Base-by-base conservation (phyloP, 73 alveolate genomes). In the Paramecium caudatum region DNA sequence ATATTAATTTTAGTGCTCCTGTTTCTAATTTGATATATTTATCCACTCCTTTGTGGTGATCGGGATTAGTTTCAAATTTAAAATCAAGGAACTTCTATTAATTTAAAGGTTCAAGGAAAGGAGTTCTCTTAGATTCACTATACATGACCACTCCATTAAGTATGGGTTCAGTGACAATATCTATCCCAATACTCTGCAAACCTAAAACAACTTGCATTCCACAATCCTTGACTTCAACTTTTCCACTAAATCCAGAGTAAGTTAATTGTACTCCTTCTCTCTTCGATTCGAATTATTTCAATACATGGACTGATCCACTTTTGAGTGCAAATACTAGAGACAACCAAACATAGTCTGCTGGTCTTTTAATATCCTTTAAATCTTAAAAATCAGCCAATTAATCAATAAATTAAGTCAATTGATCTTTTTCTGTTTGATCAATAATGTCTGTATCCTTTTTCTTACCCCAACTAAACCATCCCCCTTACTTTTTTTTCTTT, bases 391-490 rank as follows among this genome's bases (percentile, higher is more conserved):
- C 78, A 0, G 82, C 82, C 36, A 82, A 47, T 16, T 84, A 8
- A 16, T 48, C 70, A 37, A 86, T 62, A 55, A 86, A 23, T 4
- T n/a, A 15, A 10, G 3, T 0, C 12, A 62, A 45, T 37, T 63
- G 37, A 23, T 86, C 93, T 27, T 86, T 33, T 13, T 86, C 93
- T 37, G 39, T 13, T 61, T 62, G 61, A 10, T 21, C 70, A 23
- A 50, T n/a, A 16, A 47, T 10, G 8, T 34, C 33, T 21, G 16
- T 12, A 21, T 70, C 50, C 16, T 70, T 55, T 21, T 86, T 86
- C 0, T 34, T 16, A 23, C 93, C 93, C 83, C 83, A 65, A 61
- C 93, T 78, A 63, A 86, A 86, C 78, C 83, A 86, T 23, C 88
- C 61, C 21, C 90, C 93, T 9, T 49, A 33, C 34, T 86, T 78